These are phyloP conservation scores for Pelargonium nanum DNA, from an alignment of 345 rosid genomes.

Conservation along the genomic window DNA sequence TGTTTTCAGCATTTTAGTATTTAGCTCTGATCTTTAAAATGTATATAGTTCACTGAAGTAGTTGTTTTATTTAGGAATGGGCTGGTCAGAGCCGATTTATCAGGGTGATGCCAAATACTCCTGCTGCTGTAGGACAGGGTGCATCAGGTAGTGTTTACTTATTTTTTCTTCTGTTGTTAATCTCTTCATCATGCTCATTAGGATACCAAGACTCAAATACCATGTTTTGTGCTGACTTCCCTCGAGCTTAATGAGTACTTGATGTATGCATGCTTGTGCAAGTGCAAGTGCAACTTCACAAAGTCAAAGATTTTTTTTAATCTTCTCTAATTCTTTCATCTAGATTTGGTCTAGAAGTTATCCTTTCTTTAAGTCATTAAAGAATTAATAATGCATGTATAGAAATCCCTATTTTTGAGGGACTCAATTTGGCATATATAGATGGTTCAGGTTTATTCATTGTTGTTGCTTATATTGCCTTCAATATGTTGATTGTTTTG, in stretches of 20 bases:
- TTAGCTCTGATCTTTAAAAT: background rate
- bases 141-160: conserved; percentile 44
- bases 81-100: conserved; percentile 68
- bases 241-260: background rate
- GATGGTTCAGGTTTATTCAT: background rate
- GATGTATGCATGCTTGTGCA: background rate
- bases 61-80: conserved; percentile 51
- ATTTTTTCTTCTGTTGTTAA: background rate
- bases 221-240: background rate
- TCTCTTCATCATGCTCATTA: too few relatives aligned
- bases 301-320: background rate
- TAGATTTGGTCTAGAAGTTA: background rate
- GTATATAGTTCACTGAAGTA: background rate
- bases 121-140: conserved; percentile 80
- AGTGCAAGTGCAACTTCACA: background rate
- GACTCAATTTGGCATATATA: background rate
- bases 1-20: background rate
- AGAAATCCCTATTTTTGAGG: background rate
- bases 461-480: background rate
- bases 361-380: background rate
- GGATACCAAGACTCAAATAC: background rate
- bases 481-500: background rate
- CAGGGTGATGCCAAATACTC: conserved; percentile 91
- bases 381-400: background rate
- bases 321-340: background rate